phyloP scores from a whole-genome alignment of 768 basidiomycete genomes.

The Lentinula sp. region DNA sequence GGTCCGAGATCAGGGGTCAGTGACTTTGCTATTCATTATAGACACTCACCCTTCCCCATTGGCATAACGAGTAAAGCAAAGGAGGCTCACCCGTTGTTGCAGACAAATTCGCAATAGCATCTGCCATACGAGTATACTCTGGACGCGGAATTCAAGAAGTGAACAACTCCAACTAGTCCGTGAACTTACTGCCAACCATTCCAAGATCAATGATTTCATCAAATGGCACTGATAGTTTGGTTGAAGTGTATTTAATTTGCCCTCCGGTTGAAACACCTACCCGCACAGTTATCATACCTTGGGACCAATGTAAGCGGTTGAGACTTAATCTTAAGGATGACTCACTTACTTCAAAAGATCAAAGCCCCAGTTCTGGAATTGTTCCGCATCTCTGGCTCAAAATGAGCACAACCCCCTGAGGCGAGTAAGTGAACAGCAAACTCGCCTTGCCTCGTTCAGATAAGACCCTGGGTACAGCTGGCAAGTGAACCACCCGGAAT shows the following conservation, averaged over 20 bases:
- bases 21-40: background rate
- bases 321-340: constrained; percentile 17
- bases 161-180: background rate
- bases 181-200: constrained; percentile 44
- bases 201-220: constrained; percentile 51
- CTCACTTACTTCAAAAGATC: constrained; percentile 63
- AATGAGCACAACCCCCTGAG: background rate
- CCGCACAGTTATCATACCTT: constrained; percentile 59
- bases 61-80: constrained; percentile 54
- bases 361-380: constrained; percentile 62
- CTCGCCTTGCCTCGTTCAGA: constrained; percentile 50
- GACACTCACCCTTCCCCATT: constrained; percentile 57
- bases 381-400: constrained; percentile 39
- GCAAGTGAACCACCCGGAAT: constrained; percentile 67
- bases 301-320: background rate
- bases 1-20: background rate
- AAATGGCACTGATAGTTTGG: constrained; percentile 37
- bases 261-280: constrained; percentile 22
- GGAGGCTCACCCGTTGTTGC: constrained; percentile 44
- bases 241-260: background rate
- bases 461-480: constrained; percentile 60
- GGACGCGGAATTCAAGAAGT: background rate
- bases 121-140: constrained; percentile 59
- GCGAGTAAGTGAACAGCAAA: background rate
- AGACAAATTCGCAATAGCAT: constrained; percentile 47